Base-by-base conservation (phyloP, 805 yeast genomes). In the Henningerozyma blattae region DNA sequence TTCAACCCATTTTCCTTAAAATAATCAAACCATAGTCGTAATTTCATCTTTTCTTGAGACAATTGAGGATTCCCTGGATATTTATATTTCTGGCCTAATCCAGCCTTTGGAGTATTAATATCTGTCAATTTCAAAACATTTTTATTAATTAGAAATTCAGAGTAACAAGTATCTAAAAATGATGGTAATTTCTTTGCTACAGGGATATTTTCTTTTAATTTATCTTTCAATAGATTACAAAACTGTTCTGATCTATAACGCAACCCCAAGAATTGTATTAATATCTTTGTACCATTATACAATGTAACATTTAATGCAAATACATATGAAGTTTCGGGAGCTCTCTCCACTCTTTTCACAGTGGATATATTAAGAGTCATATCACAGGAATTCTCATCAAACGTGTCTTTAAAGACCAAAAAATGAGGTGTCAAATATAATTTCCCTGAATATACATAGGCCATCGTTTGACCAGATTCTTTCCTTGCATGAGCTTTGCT, bases 1-100 rank as follows among this genome's bases (percentile, higher is more conserved):
- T 87, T 86, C 31, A 94, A 67, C 19, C 98, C 98, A 47, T 86
- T 78, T 15, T 72, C 71, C 37, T 78, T 67, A 54, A 87, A 81
- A 47, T 82, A 80, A 48, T 89, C 96, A 50, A 83, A 85, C 99
- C 99, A 91, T 34, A 86, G 63, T 46, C 89, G 77, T 70, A 89
- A 72, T 44, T 87, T 89, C 4, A 86, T 66, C 45, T 83, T 79
- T 50, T 89, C 96, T 35, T 84, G 72, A 33, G 75, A 61, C 39
- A 75, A 76, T 39, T 70, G 70, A 3, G 93, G 70, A 52, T 84
- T 85, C 0, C 98, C 98, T 0, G 98, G 98, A 52, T 77, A 91
- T 43, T 82, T 79, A 59, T 76, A 89, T 10, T 60, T 59, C 48
- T 80, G 70, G 0, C 99, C 99, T 17, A 91, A 62, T 0, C 99